Base-by-base conservation (phyloP, 2,329 filamentous ascomycete species). In the Fusarium poae region DNA sequence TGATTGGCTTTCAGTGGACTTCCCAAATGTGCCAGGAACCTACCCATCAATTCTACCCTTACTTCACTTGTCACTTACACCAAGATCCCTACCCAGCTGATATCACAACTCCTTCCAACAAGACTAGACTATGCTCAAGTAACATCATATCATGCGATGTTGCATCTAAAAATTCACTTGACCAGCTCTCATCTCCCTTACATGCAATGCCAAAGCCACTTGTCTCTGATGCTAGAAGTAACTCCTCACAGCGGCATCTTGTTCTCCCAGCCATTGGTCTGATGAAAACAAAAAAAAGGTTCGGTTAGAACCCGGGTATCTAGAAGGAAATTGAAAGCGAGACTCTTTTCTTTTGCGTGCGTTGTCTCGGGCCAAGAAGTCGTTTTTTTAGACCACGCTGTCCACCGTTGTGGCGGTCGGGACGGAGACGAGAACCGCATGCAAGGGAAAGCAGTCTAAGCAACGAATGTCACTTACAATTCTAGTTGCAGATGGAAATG, bases 281-380 rank as follows among this genome's bases (percentile, higher is more conserved):
- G 23, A 27, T 15, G 32, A n/a, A 4, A 13, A 13, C n/a, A 15
- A 39, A 13, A 39, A 13, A 29, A 23, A 6, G 18, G 32, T 27
- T 27, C 20, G 18, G 5, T 52, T 43, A 42, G 40, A 52, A 27
- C 6, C 2, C 3, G 35, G 25, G 21, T 21, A 65, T 37, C 18
- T 34, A 52, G 34, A 50, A 39, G 4, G 29, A 42, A 30, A 8
- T 37, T 21, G 9, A 10, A 39, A 29, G 20, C 13, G 18, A 53
- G 23, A 23, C 25, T 16, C 10, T 43, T 34, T 61, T 61, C 32
- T 50, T n/a, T 65, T 32, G 20, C 30, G 35, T 48, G 59, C 55
- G 52, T 67, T 68, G 65, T 68, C 65, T 68, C 60, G 42, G 65
- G 50, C n/a, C 23, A 42, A 51, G 55, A 23, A 43, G 29, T 40